phyloP scores from a whole-genome alignment of 345 rosid species.

The Melaleuca alternifolia region DNA sequence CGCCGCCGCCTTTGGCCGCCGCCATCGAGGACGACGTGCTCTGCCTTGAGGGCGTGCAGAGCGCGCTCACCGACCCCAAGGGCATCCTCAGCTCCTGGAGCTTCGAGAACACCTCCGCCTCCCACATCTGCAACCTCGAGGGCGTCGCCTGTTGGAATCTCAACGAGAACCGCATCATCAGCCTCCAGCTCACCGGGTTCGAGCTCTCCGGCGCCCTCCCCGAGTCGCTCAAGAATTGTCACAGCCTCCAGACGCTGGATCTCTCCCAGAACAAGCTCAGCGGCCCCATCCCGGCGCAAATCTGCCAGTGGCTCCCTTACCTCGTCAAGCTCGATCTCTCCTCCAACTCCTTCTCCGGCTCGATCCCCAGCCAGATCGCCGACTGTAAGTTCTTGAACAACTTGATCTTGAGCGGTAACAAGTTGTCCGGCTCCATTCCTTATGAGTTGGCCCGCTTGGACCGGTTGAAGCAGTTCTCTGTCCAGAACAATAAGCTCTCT shows the following conservation, averaged over 20 bases:
- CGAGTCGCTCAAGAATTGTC: constrained; percentile 38
- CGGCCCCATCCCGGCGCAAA: constrained; percentile 40
- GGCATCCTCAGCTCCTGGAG: constrained; percentile 24
- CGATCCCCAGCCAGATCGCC: constrained; percentile 35
- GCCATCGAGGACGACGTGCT: constrained; percentile 33
- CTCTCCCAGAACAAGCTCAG: constrained; percentile 39
- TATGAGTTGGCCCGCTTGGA: constrained; percentile 28
- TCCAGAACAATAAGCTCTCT: constrained; percentile 29
- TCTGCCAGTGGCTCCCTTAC: constrained; percentile 51
- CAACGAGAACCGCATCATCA: constrained; percentile 39
- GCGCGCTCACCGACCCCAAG: constrained; percentile 25
- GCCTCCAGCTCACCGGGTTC: constrained; percentile 21
- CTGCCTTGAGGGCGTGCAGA: constrained; percentile 44
- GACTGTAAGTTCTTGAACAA: constrained; percentile 40
- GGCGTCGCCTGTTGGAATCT: constrained; percentile 60
- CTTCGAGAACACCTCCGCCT: constrained; percentile 32
- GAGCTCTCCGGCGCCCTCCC: constrained; percentile 41
- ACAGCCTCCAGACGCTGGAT: constrained; percentile 32
- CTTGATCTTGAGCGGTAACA: constrained; percentile 23
- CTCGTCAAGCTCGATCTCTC: constrained; percentile 45
- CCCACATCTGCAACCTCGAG: constrained; percentile 33
- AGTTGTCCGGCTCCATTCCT: constrained; percentile 46
- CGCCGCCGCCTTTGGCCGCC: not conserved
- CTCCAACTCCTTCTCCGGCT: constrained; percentile 30
- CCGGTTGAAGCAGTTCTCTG: constrained; percentile 34